Base-by-base conservation (phyloP, 1,284 basidiomycete species). In the Apiotrichum sp. region DNA sequence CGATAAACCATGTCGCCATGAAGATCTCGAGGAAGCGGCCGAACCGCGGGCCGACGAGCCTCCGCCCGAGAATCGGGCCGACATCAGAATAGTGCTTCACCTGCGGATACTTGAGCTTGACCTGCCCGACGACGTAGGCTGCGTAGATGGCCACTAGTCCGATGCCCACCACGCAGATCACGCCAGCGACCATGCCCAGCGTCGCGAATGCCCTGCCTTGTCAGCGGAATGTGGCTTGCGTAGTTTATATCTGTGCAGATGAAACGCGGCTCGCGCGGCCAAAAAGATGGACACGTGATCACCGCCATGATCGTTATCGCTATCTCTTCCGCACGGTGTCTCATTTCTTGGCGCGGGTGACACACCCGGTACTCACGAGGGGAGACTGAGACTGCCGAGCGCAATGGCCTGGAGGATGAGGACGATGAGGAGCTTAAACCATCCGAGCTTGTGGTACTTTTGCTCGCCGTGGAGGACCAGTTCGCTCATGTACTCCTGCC, bases 41-140 rank as follows among this genome's bases (percentile, higher is more conserved):
- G 4, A 11, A 45, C 5, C 32, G 29, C 14, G 39, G 44, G 31
- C 51, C 51, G 3, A 46, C 44, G 41, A 13, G 40, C 6, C 11
- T n/a, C 11, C 6, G 9, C 11, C 10, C 13, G 11, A 59, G 48
- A 9, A 59, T 50, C 1, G 43, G 45, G 14, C 54, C 58, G 11
- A 59, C 36, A 31, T 59, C 54, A 3, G 48, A 39, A 48, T 59
- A 59, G 58, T 59, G 54, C 9, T 11, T 11, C 29, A 59, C 52
- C 52, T 59, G 58, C 10, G 58, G 58, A 34, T 56, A 56, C 52
- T 59, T 59, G 52, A 59, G 14, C 58, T 59, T 59, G 42, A 59
- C 58, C 45, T 56, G 58, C n/a, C 52, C 58, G 42, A 61, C 43
- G 2, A 56, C 55, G n/a, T 56, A 56, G 8, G 48, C 47, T 3